These are phyloP conservation scores for Pecoramyces ruminantium DNA, from an alignment of 192 early-diverging fungal species.

Conservation along the genomic window DNA sequence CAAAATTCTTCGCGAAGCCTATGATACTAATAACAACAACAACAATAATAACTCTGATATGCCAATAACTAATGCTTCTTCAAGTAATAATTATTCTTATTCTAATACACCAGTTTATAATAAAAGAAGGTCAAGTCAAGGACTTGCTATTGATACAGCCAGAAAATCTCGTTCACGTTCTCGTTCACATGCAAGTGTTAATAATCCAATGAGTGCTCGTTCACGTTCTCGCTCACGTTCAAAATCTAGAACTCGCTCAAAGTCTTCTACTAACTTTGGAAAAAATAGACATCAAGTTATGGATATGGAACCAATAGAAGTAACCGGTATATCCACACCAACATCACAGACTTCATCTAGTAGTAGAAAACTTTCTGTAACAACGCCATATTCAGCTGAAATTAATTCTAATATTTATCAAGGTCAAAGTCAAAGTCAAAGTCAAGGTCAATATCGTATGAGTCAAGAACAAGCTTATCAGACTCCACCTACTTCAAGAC, in stretches of 20 bases:
- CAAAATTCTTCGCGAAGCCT: neutral
- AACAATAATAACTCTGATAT: too few relatives aligned
- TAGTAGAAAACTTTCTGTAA: neutral
- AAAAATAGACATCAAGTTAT: neutral
- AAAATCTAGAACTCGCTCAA: neutral
- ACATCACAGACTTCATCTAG: neutral
- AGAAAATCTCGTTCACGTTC: neutral
- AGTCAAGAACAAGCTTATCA: too few relatives aligned
- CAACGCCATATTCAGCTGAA: neutral
- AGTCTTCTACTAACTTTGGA: neutral
- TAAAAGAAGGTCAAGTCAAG: neutral
- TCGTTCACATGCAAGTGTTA: neutral
- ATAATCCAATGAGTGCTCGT: neutral
- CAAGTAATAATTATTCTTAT: too few relatives aligned
- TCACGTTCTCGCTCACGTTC: neutral
- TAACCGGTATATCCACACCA: neutral
- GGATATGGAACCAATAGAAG: neutral
- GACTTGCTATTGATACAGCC: neutral
- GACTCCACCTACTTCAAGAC: too few relatives aligned
- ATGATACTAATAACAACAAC: neutral
- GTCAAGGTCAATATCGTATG: too few relatives aligned
- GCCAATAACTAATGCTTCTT: too few relatives aligned
- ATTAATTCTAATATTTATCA: neutral
- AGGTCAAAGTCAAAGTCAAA: neutral
- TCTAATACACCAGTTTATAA: neutral